Evolutionary conservation across 192 early-diverging fungal species (phyloP).

Genomic region (Chytriomyces sp.): DNA sequence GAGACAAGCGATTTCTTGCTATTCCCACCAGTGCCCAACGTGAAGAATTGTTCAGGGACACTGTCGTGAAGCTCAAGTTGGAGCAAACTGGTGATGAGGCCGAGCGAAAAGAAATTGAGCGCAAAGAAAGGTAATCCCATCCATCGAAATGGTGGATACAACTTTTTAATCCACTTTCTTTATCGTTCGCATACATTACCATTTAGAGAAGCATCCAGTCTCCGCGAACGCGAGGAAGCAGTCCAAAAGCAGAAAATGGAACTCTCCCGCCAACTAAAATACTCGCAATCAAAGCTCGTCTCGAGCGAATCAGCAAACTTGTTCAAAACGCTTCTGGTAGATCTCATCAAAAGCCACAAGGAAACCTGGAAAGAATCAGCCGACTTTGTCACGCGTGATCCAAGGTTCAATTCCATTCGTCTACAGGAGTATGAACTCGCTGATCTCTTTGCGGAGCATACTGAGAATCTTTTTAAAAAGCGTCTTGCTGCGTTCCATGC

Average conservation of each 20-base stretch:
- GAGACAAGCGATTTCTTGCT: constrained; percentile 68
- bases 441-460: constrained; percentile 52
- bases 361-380: constrained; percentile 45
- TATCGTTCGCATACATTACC: neutral
- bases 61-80: constrained; percentile 52
- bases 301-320: constrained; percentile 48
- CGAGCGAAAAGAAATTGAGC: constrained; percentile 43
- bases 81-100: constrained; percentile 36
- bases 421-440: constrained; percentile 43
- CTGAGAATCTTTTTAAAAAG: constrained; percentile 42
- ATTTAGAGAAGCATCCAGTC: constrained; percentile 58
- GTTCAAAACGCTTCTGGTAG: constrained; percentile 58
- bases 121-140: constrained; percentile 39
- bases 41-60: constrained; percentile 75
- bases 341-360: constrained; percentile 55
- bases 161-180: neutral
- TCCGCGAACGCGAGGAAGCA: constrained; percentile 61
- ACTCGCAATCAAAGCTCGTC: constrained; percentile 37
- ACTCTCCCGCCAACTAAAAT: constrained; percentile 47
- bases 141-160: constrained; percentile 22
- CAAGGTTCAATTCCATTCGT: constrained; percentile 44
- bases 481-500: constrained; percentile 49
- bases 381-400: constrained; percentile 46
- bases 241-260: constrained; percentile 51
- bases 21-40: constrained; percentile 65